Evolutionary conservation across 495 filamentous ascomycete species (phyloP).

Genomic region (Elasticomyces elasticus): DNA sequence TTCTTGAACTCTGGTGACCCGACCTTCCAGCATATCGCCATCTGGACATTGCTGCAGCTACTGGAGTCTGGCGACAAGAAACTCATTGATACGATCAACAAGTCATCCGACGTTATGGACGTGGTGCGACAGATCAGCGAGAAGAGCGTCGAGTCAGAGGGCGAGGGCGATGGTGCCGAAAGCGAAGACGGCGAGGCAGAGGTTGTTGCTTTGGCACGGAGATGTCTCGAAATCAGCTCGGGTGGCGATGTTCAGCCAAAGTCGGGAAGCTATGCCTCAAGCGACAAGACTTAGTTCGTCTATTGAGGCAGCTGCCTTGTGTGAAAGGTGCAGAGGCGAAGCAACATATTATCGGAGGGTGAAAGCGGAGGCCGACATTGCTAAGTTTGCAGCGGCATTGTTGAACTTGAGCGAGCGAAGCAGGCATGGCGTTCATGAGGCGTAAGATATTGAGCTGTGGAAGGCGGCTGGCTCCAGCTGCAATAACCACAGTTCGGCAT

Average conservation of each 20-base stretch:
- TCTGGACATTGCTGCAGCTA: conserved; percentile 93
- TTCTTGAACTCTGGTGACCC: conserved; percentile 91
- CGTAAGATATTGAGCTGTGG: background rate
- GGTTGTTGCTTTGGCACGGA: conserved; percentile 80
- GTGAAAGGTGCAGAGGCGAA: background rate
- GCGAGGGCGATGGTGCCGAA: conserved; percentile 84
- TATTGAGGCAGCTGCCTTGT: background rate
- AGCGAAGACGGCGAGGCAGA: conserved; percentile 81
- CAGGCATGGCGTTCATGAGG: conserved; percentile 1
- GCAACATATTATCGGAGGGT: background rate
- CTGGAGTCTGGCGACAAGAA: conserved; percentile 86
- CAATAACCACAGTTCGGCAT: background rate
- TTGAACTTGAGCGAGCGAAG: background rate
- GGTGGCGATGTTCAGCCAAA: background rate
- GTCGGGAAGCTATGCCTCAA: background rate
- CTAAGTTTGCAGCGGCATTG: background rate
- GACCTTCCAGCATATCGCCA: conserved; percentile 98
- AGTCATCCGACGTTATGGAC: conserved; percentile 77
- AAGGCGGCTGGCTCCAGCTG: background rate
- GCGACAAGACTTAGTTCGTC: conserved; percentile 1
- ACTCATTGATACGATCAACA: conserved; percentile 72
- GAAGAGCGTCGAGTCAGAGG: conserved; percentile 70
- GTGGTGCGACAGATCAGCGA: conserved; percentile 87
- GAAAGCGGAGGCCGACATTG: background rate
- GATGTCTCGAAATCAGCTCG: conserved; percentile 55